These are phyloP conservation scores for Cyclotella choctawhatcheeana DNA, from an alignment of 108 stramenopile species.

Conservation along the genomic window DNA sequence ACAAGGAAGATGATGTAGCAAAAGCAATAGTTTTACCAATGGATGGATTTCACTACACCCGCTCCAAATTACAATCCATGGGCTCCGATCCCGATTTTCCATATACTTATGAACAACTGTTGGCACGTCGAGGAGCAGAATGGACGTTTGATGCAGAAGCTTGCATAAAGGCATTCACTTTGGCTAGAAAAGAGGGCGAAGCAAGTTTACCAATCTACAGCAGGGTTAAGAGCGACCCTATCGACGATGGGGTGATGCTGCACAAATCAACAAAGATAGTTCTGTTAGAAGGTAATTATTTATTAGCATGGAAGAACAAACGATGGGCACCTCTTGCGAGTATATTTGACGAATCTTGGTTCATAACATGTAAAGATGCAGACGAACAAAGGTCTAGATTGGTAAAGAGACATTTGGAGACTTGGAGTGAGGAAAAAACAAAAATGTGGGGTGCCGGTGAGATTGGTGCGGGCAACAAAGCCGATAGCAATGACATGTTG, in stretches of 20 bases:
- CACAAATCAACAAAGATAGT: slow-evolving; percentile 56
- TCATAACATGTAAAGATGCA: slow-evolving; percentile 41
- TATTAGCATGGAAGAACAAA: slow-evolving; percentile 50
- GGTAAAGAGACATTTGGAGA: slow-evolving; percentile 59
- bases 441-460: slow-evolving; percentile 60
- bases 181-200: slow-evolving; percentile 39
- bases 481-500: slow-evolving; percentile 63
- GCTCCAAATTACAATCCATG: slow-evolving; percentile 46
- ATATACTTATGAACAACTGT: slow-evolving; percentile 40
- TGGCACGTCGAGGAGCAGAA: slow-evolving; percentile 67
- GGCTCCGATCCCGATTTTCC: slow-evolving; percentile 13
- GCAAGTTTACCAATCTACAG: slow-evolving; percentile 62
- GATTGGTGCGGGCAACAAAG: slow-evolving; percentile 53
- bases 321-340: slow-evolving; percentile 54
- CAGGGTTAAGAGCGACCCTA: slow-evolving; percentile 68
- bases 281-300: slow-evolving; percentile 74
- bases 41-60: slow-evolving; percentile 77
- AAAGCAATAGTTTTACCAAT: slow-evolving; percentile 60
- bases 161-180: slow-evolving; percentile 40
- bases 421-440: slow-evolving; percentile 65
- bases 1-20: background rate
- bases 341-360: slow-evolving; percentile 82
- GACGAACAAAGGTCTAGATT: slow-evolving; percentile 53
- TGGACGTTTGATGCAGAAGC: slow-evolving; percentile 77
- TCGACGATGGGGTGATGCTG: slow-evolving; percentile 48